Percentiles rank a stretch among this genome's conserved stretches.
These are phyloP conservation scores for Fusarium sp. DNA, from an alignment of 2,329 filamentous ascomycete species.

Conservation along the genomic window DNA sequence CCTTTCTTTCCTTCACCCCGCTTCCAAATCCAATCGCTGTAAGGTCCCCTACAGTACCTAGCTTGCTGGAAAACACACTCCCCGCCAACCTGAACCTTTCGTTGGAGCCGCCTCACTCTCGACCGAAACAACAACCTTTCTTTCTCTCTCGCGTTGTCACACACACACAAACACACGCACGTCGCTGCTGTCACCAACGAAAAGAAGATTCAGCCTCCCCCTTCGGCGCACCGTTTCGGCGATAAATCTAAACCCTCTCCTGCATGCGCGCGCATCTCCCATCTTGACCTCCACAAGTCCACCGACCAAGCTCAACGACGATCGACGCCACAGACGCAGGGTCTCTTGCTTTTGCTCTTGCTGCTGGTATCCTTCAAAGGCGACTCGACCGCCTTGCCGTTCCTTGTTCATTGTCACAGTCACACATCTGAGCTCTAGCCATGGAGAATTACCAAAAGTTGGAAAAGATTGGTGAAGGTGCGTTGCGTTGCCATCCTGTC, in stretches of 20 bases:
- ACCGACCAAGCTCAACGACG: not conserved
- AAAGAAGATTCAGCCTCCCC: not conserved
- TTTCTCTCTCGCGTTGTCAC: not conserved
- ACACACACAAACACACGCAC: not conserved
- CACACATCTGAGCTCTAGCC: slow-evolving; percentile 20
- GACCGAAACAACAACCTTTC: not conserved
- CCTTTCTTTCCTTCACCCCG: not conserved
- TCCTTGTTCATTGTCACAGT: slow-evolving; percentile 21
- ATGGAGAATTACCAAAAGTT: slow-evolving; percentile 99
- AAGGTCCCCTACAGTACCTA: no score
- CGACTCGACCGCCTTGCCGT: slow-evolving; percentile 21
- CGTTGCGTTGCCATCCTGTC: slow-evolving; percentile 58
- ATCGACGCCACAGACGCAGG: slow-evolving; percentile 29
- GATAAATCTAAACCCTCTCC: not conserved
- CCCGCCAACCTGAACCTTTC: not conserved
- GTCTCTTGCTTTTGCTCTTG: slow-evolving; percentile 31
- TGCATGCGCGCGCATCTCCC: not conserved
- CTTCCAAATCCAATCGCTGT: not conserved
- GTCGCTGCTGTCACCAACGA: not conserved
- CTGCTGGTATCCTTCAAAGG: slow-evolving; percentile 3
- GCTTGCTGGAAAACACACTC: not conserved
- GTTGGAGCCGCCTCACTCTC: not conserved
- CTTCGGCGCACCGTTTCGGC: not conserved
- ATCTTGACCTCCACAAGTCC: not conserved
- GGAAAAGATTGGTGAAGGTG: slow-evolving; percentile 96